Percentiles rank a stretch among this genome's conserved stretches.
Evolutionary conservation across 2,329 filamentous ascomycete genomes (phyloP).

Genomic region (Exophiala viscosa): DNA sequence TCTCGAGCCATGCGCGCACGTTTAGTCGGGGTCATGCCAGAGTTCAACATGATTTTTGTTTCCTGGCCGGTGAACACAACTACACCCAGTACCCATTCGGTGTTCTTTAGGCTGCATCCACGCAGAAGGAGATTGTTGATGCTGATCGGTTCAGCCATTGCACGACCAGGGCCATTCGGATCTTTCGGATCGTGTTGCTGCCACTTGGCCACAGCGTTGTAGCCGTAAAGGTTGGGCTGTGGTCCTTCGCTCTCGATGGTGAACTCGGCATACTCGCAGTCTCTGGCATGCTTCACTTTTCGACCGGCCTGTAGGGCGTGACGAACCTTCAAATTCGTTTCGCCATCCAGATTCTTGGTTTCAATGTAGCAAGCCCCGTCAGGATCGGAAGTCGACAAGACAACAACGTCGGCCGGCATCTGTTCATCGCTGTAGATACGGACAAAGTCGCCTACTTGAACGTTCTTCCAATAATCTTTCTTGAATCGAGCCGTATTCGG

Average conservation of each 20-base stretch:
- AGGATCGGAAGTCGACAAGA: constrained; percentile 86
- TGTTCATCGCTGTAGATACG: constrained; percentile 96
- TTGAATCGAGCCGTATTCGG: constrained; percentile 79
- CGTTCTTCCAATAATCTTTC: constrained; percentile 89
- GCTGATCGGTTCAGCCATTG: constrained; percentile 87
- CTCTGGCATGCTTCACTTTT: constrained; percentile 77
- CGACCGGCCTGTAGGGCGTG: constrained; percentile 84
- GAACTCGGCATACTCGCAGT: constrained; percentile 89
- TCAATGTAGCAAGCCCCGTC: constrained; percentile 97
- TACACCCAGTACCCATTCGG: constrained; percentile 89
- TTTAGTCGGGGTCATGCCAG: constrained; percentile 91
- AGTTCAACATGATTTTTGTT: constrained; percentile 99
- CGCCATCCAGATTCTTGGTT: constrained; percentile 95
- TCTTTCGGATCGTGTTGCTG: constrained; percentile 65
- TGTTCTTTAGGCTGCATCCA: constrained; percentile 90
- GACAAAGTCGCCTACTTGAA: constrained; percentile 93
- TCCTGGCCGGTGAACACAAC: constrained; percentile 94
- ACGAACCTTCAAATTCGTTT: constrained; percentile 95
- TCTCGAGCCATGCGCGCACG: constrained; percentile 85
- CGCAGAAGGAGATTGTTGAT: constrained; percentile 95
- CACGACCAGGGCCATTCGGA: constrained; percentile 58
- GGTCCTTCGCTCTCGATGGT: constrained; percentile 84
- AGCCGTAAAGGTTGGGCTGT: constrained; percentile 91
- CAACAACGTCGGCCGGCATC: constrained; percentile 86
- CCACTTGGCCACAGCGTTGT: constrained; percentile 88